Percentiles rank a stretch among this genome's conserved stretches.
Conservation (phyloP, 352 stramenopile genomes). For the Halophytophthora batemanensis region DNA sequence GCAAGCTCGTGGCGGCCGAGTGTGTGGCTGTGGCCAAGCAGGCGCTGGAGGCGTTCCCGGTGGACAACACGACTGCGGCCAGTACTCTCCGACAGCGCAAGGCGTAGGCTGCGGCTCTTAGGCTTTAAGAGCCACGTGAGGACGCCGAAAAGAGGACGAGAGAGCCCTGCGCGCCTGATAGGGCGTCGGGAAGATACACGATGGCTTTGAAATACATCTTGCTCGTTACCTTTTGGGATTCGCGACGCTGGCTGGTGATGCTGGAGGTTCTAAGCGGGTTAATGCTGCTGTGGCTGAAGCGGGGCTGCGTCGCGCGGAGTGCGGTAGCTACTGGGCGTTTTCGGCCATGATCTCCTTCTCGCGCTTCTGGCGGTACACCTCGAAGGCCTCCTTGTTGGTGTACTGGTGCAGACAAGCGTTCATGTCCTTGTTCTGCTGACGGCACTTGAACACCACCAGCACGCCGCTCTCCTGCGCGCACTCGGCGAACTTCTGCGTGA, state of each 20-base stretch:
- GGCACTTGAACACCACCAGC: constrained; percentile 74
- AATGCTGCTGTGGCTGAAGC: constrained; percentile 1
- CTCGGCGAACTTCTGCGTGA: constrained; percentile 55
- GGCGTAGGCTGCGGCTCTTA: too few relatives aligned
- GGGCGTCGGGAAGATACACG: too few relatives aligned
- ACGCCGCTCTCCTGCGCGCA: constrained; percentile 68
- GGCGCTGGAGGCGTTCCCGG: constrained; percentile 29
- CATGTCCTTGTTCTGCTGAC: constrained; percentile 67
- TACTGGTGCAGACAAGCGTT: constrained; percentile 81
- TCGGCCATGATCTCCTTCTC: constrained; percentile 45
- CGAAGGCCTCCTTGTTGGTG: constrained; percentile 74
- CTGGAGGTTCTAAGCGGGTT: too few relatives aligned
- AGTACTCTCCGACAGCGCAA: constrained; percentile 41
- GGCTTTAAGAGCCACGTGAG: not conserved
- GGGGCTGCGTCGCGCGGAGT: not conserved
- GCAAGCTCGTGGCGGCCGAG: constrained; percentile 53
- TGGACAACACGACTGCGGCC: constrained; percentile 18
- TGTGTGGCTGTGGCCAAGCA: constrained; percentile 53
- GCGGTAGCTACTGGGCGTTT: constrained; percentile 9
- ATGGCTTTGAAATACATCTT: too few relatives aligned
- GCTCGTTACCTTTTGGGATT: not conserved
- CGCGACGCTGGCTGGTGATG: too few relatives aligned
- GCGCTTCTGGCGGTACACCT: constrained; percentile 60
- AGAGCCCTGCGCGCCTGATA: too few relatives aligned
- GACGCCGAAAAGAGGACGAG: too few relatives aligned